Evolutionary conservation across 495 filamentous ascomycete genomes (phyloP), one percentile per base, ranked within the genome.

Genomic region (Daldinia vernicosa): DNA sequence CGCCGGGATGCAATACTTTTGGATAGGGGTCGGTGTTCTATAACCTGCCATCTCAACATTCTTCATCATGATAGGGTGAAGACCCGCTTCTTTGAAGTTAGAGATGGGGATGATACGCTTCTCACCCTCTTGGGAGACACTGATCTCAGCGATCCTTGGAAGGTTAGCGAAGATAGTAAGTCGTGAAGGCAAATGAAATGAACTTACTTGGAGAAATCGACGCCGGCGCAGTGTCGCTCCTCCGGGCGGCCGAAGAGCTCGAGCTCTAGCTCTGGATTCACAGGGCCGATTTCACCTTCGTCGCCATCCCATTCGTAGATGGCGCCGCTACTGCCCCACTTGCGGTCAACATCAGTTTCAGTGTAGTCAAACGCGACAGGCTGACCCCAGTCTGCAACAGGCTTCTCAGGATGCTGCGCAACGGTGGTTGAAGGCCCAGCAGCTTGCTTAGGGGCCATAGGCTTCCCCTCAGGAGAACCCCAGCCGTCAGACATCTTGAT

Each of bases 281-380:
- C 79, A 4, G 95, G 95, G 30, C 89, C 94, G 54, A 98, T 81
- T 57, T 99, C 94, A 11, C 94, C 95, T 67, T 84, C 90, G 4
- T 97, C 93, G 2, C 92, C 92, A 9, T 89, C 84, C 91, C 92
- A 98, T 76, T 96, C 90, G 63, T 99, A 98, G 15, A 89, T 85
- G 1, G 71, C 72, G 27, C 89, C 89, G 61, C 86, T 87, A 14
- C 78, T 51, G 55, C 80, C 76, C 79, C 82, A 80, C 45, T 78
- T 57, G 17, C 68, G 43, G 3, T 60, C 33, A 3, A 33, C 70
- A 14, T 78, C 55, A 26, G 69, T 78, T 69, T 85, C 86, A 66
- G 80, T 63, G 69, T 92, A 92, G 60, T 89, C 79, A 58, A 88
- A 89, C 0, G 80, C 75, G 17, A 80, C 74, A 14, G 81, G 82